Conservation (phyloP, 1,139 yeast species). For the Magnusiomyces ingens region DNA sequence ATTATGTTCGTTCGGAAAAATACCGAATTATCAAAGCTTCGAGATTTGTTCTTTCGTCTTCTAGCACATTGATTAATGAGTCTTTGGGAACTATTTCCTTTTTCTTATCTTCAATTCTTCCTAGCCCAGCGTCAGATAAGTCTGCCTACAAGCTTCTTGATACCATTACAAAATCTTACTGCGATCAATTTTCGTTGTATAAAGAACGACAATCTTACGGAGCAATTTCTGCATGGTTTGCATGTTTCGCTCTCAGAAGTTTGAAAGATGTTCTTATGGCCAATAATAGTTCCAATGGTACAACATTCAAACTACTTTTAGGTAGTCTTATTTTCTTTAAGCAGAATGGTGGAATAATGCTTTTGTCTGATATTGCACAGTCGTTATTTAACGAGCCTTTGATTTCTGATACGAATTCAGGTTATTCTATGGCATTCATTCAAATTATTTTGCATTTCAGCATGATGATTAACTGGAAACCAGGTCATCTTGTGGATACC, state of each 20-base stretch:
- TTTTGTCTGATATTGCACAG: conserved; percentile 23
- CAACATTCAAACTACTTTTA: conserved; percentile 2
- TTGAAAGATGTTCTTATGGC: background rate
- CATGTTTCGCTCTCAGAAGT: background rate
- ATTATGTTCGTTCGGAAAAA: background rate
- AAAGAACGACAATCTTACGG: conserved; percentile 11
- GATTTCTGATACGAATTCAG: conserved; percentile 10
- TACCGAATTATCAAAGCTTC: conserved; percentile 3
- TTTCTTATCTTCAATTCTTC: background rate
- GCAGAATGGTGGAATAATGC: conserved; percentile 28
- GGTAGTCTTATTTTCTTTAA: conserved; percentile 30
- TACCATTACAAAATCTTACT: conserved; percentile 26
- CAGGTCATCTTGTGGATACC: background rate
- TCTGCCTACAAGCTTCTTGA: conserved; percentile 15
- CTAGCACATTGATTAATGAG: background rate
- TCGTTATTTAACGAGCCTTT: conserved; percentile 18
- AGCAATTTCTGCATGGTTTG: conserved; percentile 2
- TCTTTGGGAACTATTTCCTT: background rate
- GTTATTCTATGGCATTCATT: conserved; percentile 14
- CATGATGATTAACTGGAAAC: background rate
- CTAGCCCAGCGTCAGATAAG: conserved; percentile 4
- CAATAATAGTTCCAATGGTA: background rate
- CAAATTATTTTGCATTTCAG: conserved; percentile 8
- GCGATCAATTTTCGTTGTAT: conserved; percentile 21
- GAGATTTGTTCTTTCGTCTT: conserved; percentile 1